phyloP scores from a whole-genome alignment of 352 stramenopile species.

The Globisporangium recalcitrans region DNA sequence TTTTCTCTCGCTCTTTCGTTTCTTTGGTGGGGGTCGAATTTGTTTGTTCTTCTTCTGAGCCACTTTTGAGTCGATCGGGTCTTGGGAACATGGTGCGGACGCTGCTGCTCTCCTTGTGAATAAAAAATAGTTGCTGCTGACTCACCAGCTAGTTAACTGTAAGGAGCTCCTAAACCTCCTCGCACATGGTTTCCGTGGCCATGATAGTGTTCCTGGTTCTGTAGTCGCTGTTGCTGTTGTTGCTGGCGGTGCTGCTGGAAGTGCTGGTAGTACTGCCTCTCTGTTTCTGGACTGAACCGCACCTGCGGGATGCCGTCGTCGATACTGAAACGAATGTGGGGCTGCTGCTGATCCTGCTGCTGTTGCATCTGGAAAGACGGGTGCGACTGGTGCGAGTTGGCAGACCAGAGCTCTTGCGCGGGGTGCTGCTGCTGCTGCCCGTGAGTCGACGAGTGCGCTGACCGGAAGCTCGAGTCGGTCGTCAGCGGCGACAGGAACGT shows the following conservation, averaged over 20 bases:
- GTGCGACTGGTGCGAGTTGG: neutral
- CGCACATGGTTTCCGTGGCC: neutral
- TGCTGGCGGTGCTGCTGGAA: conserved; percentile 4
- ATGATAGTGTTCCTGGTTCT: neutral
- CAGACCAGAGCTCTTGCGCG: conserved; percentile 1
- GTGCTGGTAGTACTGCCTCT: conserved; percentile 9
- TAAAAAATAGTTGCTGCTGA: neutral
- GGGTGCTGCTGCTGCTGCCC: neutral
- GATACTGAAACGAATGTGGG: conserved; percentile 4
- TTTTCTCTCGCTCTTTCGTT: neutral
- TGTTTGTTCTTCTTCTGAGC: neutral
- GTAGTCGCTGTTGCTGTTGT: neutral
- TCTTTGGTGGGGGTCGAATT: neutral
- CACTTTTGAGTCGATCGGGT: neutral
- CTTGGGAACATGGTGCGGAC: neutral
- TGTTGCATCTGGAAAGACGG: conserved; percentile 7
- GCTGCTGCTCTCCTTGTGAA: conserved; percentile 3
- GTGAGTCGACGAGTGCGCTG: conserved; percentile 32
- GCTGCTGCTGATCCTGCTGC: conserved; percentile 3
- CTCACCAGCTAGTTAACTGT: neutral
- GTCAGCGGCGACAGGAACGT: conserved; percentile 59
- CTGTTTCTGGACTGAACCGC: conserved; percentile 10
- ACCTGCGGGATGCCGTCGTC: conserved; percentile 3
- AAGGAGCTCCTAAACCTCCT: neutral
- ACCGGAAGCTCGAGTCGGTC: conserved; percentile 46